Evolutionary conservation across 371 early-diverging fungal species (phyloP).

Genomic region (Funneliformis caledonium): DNA sequence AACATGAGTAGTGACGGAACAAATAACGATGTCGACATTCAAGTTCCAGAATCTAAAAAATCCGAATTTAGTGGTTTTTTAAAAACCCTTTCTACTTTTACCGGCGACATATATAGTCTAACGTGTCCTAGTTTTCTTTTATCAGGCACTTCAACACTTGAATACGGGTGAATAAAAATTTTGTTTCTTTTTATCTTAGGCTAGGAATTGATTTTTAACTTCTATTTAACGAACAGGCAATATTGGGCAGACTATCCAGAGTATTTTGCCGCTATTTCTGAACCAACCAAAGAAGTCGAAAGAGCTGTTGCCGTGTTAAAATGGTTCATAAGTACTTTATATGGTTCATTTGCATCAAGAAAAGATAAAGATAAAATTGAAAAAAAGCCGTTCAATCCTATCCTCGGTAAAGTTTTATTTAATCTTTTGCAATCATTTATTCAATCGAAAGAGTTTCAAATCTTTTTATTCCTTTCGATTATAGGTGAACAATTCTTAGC

Average conservation of each 20-base stretch:
- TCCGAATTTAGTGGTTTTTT: slow-evolving; percentile 34
- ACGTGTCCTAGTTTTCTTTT: slow-evolving; percentile 82
- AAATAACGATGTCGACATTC: neutral
- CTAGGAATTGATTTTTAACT: neutral
- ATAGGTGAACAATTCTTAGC: slow-evolving; percentile 78
- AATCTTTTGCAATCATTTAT: neutral
- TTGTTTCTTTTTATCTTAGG: neutral
- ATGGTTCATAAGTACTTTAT: slow-evolving; percentile 82
- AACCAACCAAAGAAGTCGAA: slow-evolving; percentile 63
- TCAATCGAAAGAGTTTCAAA: neutral
- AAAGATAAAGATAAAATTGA: slow-evolving; percentile 57
- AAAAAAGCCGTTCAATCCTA: slow-evolving; percentile 89
- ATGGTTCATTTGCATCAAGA: slow-evolving; percentile 67
- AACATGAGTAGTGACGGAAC: neutral
- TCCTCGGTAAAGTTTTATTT: slow-evolving; percentile 49
- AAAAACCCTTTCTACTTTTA: slow-evolving; percentile 73
- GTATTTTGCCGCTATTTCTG: slow-evolving; percentile 65
- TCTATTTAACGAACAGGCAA: slow-evolving; percentile 52
- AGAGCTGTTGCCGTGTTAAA: slow-evolving; percentile 73
- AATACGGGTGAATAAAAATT: slow-evolving; percentile 69
- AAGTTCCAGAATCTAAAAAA: slow-evolving; percentile 26
- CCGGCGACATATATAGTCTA: slow-evolving; percentile 79
- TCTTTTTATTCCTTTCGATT: neutral
- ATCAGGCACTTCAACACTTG: slow-evolving; percentile 76
- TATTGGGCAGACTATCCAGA: slow-evolving; percentile 80